A percentile compares a stretch with the other conserved stretches of the same genome.
These are phyloP conservation scores for Kwoniella europaea DNA, from an alignment of 768 basidiomycete species.

Conservation along the genomic window DNA sequence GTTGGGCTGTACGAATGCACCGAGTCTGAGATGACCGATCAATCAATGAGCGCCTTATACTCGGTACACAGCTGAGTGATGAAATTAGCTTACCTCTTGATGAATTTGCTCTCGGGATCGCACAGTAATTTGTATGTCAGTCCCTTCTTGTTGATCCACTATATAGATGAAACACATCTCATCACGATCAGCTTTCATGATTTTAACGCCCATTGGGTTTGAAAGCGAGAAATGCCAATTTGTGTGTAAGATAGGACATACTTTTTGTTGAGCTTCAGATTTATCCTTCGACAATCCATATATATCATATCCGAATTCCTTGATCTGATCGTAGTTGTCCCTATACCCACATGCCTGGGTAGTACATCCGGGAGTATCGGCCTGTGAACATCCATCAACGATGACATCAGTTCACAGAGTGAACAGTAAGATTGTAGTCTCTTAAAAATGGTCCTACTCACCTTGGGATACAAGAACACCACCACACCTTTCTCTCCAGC, in stretches of 20 bases:
- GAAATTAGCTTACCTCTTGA: slow-evolving; percentile 59
- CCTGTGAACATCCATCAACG: slow-evolving; percentile 16
- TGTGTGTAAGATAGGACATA: slow-evolving; percentile 31
- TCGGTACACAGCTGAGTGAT: not conserved
- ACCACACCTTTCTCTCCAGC: slow-evolving; percentile 73
- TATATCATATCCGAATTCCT: slow-evolving; percentile 70
- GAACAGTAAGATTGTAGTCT: not conserved
- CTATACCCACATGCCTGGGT: slow-evolving; percentile 90
- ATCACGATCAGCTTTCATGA: not conserved
- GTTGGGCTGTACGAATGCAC: slow-evolving; percentile 69
- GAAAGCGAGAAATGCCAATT: too few relatives aligned
- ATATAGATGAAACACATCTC: slow-evolving; percentile 13
- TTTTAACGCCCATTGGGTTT: too few relatives aligned
- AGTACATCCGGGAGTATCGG: slow-evolving; percentile 71
- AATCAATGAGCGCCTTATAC: not conserved
- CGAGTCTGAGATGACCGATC: slow-evolving; percentile 64
- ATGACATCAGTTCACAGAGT: not conserved
- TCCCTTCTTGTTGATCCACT: slow-evolving; percentile 67
- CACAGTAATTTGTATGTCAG: slow-evolving; percentile 86
- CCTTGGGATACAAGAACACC: slow-evolving; percentile 62
- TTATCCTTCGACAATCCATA: slow-evolving; percentile 69
- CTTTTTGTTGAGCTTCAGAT: slow-evolving; percentile 78
- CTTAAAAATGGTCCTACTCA: slow-evolving; percentile 19
- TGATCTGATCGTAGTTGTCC: slow-evolving; percentile 79
- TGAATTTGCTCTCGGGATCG: slow-evolving; percentile 80